phyloP scores from a whole-genome alignment of 345 rosid species.

The Brassica rapa region DNA sequence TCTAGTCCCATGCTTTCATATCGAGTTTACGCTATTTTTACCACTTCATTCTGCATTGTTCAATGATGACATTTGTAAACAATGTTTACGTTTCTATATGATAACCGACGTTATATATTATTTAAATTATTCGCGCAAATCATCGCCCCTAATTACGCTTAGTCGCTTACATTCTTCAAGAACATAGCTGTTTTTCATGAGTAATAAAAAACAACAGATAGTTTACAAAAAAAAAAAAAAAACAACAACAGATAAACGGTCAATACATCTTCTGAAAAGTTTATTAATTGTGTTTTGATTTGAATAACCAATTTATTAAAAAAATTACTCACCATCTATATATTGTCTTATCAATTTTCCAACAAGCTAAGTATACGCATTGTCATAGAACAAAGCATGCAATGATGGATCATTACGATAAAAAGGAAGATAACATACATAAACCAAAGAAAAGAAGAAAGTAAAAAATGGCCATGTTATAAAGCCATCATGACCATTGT shows the following conservation, averaged over 20 bases:
- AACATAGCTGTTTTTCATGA: background rate
- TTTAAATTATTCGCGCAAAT: background rate
- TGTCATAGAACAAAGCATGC: conserved; percentile 38
- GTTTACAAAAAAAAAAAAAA: no score
- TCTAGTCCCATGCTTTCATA: background rate
- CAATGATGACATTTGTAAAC: conserved; percentile 20
- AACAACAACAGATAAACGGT: background rate
- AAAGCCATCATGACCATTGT: conserved; percentile 39
- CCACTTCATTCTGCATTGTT: conserved; percentile 17
- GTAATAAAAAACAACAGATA: no score
- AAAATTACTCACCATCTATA: background rate
- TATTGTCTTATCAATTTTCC: conserved; percentile 1
- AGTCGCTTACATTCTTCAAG: background rate
- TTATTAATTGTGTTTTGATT: background rate
- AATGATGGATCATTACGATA: conserved; percentile 39
- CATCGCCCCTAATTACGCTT: conserved; percentile 4
- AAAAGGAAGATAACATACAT: conserved; percentile 21
- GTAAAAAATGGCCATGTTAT: conserved; percentile 32
- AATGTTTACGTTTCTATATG: conserved; percentile 19
- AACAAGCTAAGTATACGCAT: conserved; percentile 2
- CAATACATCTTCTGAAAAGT: background rate
- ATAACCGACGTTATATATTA: background rate
- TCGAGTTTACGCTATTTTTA: background rate
- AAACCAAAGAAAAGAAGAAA: conserved; percentile 15
- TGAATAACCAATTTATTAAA: background rate